Evolutionary conservation across 2,329 filamentous ascomycete species (phyloP).

Genomic region (Claviceps monticola): DNA sequence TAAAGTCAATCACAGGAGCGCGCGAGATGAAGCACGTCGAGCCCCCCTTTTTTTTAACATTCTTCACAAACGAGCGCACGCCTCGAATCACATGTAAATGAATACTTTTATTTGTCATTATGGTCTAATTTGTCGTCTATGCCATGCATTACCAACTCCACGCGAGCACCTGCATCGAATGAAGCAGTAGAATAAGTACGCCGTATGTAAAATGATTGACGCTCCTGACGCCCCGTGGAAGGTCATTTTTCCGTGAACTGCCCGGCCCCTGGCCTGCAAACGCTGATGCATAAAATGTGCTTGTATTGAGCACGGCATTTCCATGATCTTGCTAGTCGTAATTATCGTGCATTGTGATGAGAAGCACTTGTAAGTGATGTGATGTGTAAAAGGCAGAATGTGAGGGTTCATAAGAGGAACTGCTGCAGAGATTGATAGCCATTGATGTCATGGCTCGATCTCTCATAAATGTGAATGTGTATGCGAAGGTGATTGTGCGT

Average conservation of each 20-base stretch:
- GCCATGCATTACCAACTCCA: neutral
- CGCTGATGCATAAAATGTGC: neutral
- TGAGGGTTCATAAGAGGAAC: too few relatives aligned
- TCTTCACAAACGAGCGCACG: too few relatives aligned
- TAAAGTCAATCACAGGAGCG: too few relatives aligned
- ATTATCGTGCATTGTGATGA: neutral
- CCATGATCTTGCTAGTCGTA: neutral
- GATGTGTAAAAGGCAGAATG: neutral
- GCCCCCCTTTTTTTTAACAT: too few relatives aligned
- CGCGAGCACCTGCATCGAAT: neutral
- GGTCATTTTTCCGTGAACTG: conserved; percentile 1
- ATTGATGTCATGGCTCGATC: too few relatives aligned
- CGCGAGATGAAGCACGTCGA: too few relatives aligned
- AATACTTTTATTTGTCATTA: too few relatives aligned
- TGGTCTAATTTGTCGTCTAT: neutral
- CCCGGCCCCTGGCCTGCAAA: neutral
- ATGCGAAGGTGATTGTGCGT: too few relatives aligned
- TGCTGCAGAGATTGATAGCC: too few relatives aligned
- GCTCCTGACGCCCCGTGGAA: neutral
- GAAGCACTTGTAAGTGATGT: neutral
- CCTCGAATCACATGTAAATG: too few relatives aligned
- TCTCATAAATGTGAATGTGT: too few relatives aligned
- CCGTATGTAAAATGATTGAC: neutral
- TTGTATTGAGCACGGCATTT: neutral
- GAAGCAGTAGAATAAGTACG: neutral